Evolutionary conservation across 2,329 filamentous ascomycete genomes (phyloP), one percentile per base, ranked within the genome.

Genomic region (Pseudogymnoascus sp.): DNA sequence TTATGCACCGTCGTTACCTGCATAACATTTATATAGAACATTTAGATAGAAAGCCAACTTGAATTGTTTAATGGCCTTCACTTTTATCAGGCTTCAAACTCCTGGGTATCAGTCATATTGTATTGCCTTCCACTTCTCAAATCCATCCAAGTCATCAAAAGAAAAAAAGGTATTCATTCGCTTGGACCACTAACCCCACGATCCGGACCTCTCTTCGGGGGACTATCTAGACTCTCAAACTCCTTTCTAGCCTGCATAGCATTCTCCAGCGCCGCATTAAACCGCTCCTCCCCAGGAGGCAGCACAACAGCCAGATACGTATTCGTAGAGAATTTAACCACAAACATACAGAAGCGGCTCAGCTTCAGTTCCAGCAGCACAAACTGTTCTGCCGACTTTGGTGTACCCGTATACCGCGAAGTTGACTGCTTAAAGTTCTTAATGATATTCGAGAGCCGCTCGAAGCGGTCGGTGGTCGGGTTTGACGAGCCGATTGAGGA

Each of bases 391-490:
- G 87, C 86, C 65, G 89, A 89, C 60, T 89, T 86, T n/a, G 89
- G 88, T 25, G 88, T 89, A 57, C 88, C 88, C 1, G 88, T 91
- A 73, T 89, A 91, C 67, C 88, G 85, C 61, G 84, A 86, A 63
- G 84, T 82, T 65, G 79, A 84, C 77, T 97, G 93, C 78, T 97
- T 99, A 79, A 97, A 97, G 62, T 93, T 92, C 77, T 99, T 99
- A 76, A 99, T 89, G 70, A 99, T 97, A 74, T 96, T 97, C 64
- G 89, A 94, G 71, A 99, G 89, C 67, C 89, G 88, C 79, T 99
- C 94, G 69, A 96, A 91, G 2, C 94, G 89, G 75, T 99, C 94
- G 58, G 88, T 88, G 64, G 90, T 95, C 1, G 94, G 93, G 72
- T 99, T 99, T 58, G 83, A 76, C 35, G 82, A 80, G 47, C 91